A percentile compares a stretch with the other conserved stretches of the same genome.
Conservation (phyloP, 2,329 filamentous ascomycete genomes). For the Claviceps sp. region DNA sequence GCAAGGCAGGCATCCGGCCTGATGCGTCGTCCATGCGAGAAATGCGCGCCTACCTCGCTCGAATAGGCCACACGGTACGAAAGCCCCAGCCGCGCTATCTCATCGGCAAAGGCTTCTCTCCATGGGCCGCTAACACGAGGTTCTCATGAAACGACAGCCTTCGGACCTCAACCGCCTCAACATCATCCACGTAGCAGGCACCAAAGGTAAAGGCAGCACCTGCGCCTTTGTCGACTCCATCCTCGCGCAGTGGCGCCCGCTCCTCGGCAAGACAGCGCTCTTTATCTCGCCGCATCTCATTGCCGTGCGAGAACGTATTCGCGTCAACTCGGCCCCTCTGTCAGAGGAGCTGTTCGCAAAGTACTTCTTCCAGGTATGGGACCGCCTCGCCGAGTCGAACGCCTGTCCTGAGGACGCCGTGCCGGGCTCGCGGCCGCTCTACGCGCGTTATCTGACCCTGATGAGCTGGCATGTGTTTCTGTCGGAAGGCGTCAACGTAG, state of each 20-base stretch:
- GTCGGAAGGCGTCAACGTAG: conserved; percentile 45
- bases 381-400: conserved; percentile 30
- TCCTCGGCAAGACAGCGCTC: conserved; percentile 40
- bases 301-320: conserved; percentile 53
- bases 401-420: conserved; percentile 20
- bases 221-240: conserved; percentile 56
- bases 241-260: conserved; percentile 35
- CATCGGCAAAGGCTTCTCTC: background rate
- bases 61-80: conserved; percentile 58
- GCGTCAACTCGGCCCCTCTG: conserved; percentile 44
- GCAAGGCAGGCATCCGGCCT: conserved; percentile 57
- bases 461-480: conserved; percentile 55
- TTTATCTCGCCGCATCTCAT: conserved; percentile 59
- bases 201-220: conserved; percentile 65
- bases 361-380: conserved; percentile 58
- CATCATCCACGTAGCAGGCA: conserved; percentile 57
- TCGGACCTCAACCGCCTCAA: conserved; percentile 46
- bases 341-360: conserved; percentile 44
- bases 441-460: conserved; percentile 51
- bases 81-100: background rate
- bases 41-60: conserved; percentile 64
- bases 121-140: background rate
- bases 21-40: conserved; percentile 60
- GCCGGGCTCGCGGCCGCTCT: conserved; percentile 34
- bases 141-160: conserved; percentile 13